Conservation (phyloP, 306 rosid species). For the Dalbergia cultrata region DNA sequence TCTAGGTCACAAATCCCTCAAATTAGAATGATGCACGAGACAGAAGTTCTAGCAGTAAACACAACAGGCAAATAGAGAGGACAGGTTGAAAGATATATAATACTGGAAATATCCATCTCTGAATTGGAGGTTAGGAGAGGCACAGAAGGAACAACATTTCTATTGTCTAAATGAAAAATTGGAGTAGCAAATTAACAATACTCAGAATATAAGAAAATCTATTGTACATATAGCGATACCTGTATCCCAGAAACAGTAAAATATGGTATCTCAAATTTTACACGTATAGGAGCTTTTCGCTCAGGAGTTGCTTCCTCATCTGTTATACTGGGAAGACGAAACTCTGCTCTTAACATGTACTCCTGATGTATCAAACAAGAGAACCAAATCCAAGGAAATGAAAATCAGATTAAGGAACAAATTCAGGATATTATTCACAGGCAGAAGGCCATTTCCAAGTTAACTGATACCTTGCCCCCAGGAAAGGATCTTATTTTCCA, state of each 20-base stretch:
- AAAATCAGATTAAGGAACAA: conserved; percentile 20
- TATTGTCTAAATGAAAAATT: not conserved
- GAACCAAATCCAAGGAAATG: conserved; percentile 22
- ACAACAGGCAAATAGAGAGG: conserved; percentile 20
- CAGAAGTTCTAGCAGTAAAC: not conserved
- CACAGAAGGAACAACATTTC: not conserved
- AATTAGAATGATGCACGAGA: conserved; percentile 38
- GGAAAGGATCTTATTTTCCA: conserved; percentile 99
- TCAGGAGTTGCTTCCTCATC: conserved; percentile 94
- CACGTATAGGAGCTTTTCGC: conserved; percentile 96
- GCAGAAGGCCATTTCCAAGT: conserved; percentile 39
- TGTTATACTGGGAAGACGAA: conserved; percentile 85
- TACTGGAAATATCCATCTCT: conserved; percentile 27
- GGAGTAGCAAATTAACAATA: not conserved
- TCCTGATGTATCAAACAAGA: conserved; percentile 64
- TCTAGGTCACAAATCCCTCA: conserved; percentile 5
- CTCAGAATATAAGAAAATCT: conserved; percentile 10
- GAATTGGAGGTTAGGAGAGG: not conserved
- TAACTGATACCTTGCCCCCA: conserved; percentile 91
- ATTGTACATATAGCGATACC: conserved; percentile 57
- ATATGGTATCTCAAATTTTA: conserved; percentile 98
- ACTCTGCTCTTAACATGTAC: conserved; percentile 97
- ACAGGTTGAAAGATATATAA: conserved; percentile 6
- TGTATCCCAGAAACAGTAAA: conserved; percentile 97
- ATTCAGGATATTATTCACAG: conserved; percentile 11